These are phyloP conservation scores for Myriosclerotinia curreyana DNA, from an alignment of 2,329 filamentous ascomycete species.

Conservation along the genomic window DNA sequence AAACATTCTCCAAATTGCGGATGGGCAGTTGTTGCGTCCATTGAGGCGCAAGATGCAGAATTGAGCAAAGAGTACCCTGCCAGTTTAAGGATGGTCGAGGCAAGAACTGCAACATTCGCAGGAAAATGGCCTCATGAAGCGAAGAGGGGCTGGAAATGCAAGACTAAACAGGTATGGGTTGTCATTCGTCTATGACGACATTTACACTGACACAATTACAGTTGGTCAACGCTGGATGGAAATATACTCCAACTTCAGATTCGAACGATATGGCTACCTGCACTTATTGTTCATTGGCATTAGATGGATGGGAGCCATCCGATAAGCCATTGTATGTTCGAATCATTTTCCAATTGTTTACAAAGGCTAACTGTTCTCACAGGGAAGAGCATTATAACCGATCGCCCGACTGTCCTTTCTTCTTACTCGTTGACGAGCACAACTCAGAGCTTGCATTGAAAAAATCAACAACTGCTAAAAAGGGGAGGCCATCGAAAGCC, in stretches of 20 bases:
- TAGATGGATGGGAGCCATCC: constrained; percentile 92
- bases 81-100: constrained; percentile 66
- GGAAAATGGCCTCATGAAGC: constrained; percentile 83
- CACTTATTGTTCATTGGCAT: constrained; percentile 80
- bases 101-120: constrained; percentile 80
- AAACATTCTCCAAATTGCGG: constrained; percentile 79
- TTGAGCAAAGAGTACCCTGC: constrained; percentile 71
- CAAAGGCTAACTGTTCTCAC: not conserved
- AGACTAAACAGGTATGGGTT: constrained; percentile 70
- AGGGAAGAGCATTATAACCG: constrained; percentile 84
- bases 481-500: constrained; percentile 63
- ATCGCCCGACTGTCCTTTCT: constrained; percentile 78
- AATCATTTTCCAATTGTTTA: constrained; percentile 13
- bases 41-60: constrained; percentile 59
- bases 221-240: constrained; percentile 92
- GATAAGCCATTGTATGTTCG: constrained; percentile 77
- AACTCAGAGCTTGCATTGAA: constrained; percentile 50
- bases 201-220: constrained; percentile 42
- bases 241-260: constrained; percentile 79
- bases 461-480: constrained; percentile 48
- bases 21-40: constrained; percentile 73
- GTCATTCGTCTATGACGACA: not conserved
- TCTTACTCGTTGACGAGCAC: constrained; percentile 61
- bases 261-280: constrained; percentile 89
- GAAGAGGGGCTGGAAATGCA: constrained; percentile 86